These are phyloP conservation scores for Lepidium africanum DNA, from an alignment of 345 rosid species.

Conservation along the genomic window DNA sequence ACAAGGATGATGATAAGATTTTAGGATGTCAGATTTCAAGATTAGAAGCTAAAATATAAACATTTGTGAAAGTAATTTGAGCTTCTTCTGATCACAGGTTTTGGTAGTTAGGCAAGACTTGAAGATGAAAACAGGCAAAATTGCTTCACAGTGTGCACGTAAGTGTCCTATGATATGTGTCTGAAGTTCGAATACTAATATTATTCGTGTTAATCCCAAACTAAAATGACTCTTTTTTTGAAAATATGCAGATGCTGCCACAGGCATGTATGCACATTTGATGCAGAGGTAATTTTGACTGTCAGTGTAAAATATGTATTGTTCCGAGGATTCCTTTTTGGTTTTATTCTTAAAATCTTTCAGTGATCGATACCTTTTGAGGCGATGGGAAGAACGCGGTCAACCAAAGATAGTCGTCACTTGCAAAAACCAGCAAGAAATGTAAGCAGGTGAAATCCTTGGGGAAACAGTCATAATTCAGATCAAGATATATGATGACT, in stretches of 20 bases:
- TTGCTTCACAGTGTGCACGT: constrained; percentile 92
- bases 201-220: not conserved
- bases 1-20: not conserved
- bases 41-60: not conserved
- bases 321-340: not conserved
- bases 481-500: not conserved
- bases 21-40: not conserved
- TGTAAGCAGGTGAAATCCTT: constrained; percentile 56
- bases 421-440: constrained; percentile 84
- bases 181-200: not conserved
- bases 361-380: constrained; percentile 61
- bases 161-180: constrained; percentile 23
- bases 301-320: not conserved
- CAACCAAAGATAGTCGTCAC: constrained; percentile 85
- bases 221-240: not conserved
- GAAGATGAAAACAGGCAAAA: constrained; percentile 83
- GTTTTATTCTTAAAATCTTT: constrained; percentile 12
- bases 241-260: constrained; percentile 68
- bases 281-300: constrained; percentile 49
- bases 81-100: constrained; percentile 46
- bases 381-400: constrained; percentile 78
- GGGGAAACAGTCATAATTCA: not conserved
- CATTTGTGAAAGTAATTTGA: not conserved
- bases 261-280: constrained; percentile 77
- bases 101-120: constrained; percentile 87